Evolutionary conservation across 768 basidiomycete species (phyloP).

Genomic region (Rhizopogon vinicolor): DNA sequence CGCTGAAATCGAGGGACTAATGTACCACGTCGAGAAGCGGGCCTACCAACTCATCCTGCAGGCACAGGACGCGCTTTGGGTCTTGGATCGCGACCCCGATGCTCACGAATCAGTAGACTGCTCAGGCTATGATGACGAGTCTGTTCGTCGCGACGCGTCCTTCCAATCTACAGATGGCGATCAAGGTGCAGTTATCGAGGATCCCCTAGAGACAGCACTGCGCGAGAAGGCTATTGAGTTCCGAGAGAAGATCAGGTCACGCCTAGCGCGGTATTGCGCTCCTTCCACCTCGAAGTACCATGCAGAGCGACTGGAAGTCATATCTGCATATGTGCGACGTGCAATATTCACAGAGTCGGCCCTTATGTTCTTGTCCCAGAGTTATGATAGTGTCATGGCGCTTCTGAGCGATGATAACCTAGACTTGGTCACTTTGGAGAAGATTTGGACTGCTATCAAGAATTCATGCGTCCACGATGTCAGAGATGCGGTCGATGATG

Average conservation of each 20-base stretch:
- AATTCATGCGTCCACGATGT: slow-evolving; percentile 25
- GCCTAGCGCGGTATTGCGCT: slow-evolving; percentile 30
- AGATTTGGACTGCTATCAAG: slow-evolving; percentile 27
- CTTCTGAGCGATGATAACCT: slow-evolving; percentile 26
- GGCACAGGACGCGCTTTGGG: slow-evolving; percentile 32
- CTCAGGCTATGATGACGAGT: slow-evolving; percentile 10
- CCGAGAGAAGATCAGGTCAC: slow-evolving; percentile 28
- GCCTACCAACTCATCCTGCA: slow-evolving; percentile 32
- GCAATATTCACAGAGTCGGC: slow-evolving; percentile 32
- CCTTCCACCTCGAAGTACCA: slow-evolving; percentile 26
- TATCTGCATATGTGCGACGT: slow-evolving; percentile 32
- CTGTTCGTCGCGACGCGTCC: slow-evolving; percentile 1
- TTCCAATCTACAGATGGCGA: slow-evolving; percentile 8
- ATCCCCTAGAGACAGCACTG: slow-evolving; percentile 30
- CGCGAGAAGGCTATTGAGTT: slow-evolving; percentile 27
- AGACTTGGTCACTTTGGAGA: slow-evolving; percentile 28
- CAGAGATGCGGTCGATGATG: slow-evolving; percentile 26
- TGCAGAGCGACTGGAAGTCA: slow-evolving; percentile 28
- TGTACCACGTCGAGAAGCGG: slow-evolving; percentile 27
- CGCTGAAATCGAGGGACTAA: slow-evolving; percentile 24
- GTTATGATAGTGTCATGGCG: slow-evolving; percentile 23
- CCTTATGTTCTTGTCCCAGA: slow-evolving; percentile 33
- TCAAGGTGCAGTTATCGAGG: slow-evolving; percentile 10
- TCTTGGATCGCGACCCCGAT: slow-evolving; percentile 22
- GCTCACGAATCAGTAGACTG: slow-evolving; percentile 17